A percentile compares a stretch with the other conserved stretches of the same genome.
These are phyloP conservation scores for Arachnomyces sp. DNA, from an alignment of 2,329 filamentous ascomycete genomes.

Conservation along the genomic window DNA sequence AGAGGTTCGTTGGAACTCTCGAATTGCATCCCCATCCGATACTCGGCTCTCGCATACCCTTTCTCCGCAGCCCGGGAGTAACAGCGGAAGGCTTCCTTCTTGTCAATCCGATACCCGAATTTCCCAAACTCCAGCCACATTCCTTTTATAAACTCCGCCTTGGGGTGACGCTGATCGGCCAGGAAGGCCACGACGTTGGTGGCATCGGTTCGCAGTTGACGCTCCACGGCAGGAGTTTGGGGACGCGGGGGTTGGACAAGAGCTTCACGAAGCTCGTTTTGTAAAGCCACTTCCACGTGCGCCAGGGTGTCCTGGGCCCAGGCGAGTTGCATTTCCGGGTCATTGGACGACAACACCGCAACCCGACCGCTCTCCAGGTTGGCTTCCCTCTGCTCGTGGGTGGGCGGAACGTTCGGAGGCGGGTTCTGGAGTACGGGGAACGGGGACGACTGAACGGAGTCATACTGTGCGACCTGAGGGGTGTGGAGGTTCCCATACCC, in stretches of 20 bases:
- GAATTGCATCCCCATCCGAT: constrained; percentile 96
- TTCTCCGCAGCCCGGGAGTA: constrained; percentile 81
- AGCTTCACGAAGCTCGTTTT: constrained; percentile 63
- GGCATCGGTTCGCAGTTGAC: constrained; percentile 78
- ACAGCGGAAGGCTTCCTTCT: constrained; percentile 83
- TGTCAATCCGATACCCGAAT: constrained; percentile 82
- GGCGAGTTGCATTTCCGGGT: constrained; percentile 90
- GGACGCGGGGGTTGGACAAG: constrained; percentile 54
- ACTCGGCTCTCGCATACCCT: constrained; percentile 82
- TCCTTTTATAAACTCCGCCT: constrained; percentile 85
- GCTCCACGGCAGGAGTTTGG: constrained; percentile 76
- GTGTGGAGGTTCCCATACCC: neutral
- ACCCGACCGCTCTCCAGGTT: constrained; percentile 77
- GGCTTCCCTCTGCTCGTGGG: constrained; percentile 87
- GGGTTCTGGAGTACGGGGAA: constrained; percentile 75
- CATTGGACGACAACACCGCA: constrained; percentile 81
- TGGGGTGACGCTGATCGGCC: constrained; percentile 83
- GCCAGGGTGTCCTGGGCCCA: constrained; percentile 91
- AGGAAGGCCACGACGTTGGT: constrained; percentile 87
- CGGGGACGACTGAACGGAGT: constrained; percentile 73
- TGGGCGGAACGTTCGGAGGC: constrained; percentile 82
- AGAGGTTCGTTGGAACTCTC: constrained; percentile 88
- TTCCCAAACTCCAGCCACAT: constrained; percentile 99
- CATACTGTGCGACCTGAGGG: constrained; percentile 24
- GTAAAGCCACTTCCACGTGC: constrained; percentile 76